Percentiles rank a stretch among this genome's conserved stretches.
Evolutionary conservation across 2,329 filamentous ascomycete genomes (phyloP).

Genomic region (Trichoderma sp.): DNA sequence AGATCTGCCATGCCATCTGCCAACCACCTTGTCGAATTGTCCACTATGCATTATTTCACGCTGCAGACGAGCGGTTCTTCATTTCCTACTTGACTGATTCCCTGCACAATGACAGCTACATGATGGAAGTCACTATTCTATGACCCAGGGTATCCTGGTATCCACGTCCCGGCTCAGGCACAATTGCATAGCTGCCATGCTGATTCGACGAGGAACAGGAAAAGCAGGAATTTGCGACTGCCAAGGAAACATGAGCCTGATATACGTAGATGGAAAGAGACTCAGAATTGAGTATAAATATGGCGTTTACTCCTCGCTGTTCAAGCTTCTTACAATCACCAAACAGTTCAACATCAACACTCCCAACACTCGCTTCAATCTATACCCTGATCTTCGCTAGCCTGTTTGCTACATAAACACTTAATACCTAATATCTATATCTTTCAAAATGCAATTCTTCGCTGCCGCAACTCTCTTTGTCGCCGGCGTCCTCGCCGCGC

Average conservation of each 20-base stretch:
- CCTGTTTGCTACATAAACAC: background rate
- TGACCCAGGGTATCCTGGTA: background rate
- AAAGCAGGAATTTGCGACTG: background rate
- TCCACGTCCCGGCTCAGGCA: background rate
- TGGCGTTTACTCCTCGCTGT: background rate
- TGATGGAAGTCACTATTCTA: background rate
- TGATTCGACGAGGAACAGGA: background rate
- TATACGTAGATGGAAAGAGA: background rate
- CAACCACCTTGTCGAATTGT: background rate
- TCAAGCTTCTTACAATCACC: background rate
- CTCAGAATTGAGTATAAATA: conserved; percentile 25
- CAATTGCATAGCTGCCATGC: background rate
- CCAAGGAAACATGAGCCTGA: background rate
- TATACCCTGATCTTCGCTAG: background rate
- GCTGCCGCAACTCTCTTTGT: conserved; percentile 29
- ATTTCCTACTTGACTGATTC: background rate
- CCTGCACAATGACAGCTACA: background rate
- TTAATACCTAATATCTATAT: too few species aligned
- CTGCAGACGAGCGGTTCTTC: background rate
- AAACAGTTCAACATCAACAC: conserved; percentile 15
- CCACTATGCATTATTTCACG: background rate
- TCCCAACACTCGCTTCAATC: background rate
- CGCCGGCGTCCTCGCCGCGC: conserved; percentile 31
- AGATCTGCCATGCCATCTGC: conserved; percentile 3
- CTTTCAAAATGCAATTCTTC: conserved; percentile 31